Evolutionary conservation across 1,284 basidiomycete genomes (phyloP), one percentile per base, ranked within the genome.

Genomic region (Takashimella koratensis): DNA sequence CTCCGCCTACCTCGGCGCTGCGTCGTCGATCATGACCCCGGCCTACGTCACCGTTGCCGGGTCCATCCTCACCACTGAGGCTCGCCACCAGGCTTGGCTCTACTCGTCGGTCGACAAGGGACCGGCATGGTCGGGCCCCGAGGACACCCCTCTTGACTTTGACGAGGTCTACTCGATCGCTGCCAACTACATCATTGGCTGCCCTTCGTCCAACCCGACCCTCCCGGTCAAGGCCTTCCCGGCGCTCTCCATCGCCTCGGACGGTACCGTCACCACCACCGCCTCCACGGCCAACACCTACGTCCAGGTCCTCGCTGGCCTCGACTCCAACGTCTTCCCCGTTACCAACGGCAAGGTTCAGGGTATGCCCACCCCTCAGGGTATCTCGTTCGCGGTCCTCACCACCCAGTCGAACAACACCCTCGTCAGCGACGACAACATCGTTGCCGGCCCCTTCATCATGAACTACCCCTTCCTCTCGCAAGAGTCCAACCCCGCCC

Each of bases 1-100:
- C 30, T 36, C 63, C 45, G 62, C 63, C 42, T 67, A 69, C 64
- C 50, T 73, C 30, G 64, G 69, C 51, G 81, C 83, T 24, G 88
- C 88, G 45, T 88, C 81, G 6, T 84, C 84, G 23, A 91, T 92
- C 74, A 70, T 89, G 68, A 87, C 88, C 30, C 80, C 88, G 30
- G 62, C 62, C 40, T 67, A 69, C 63, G 52, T 73, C 30, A 65
- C 70, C 51, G 81, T 84, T 25, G 88, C 88, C 46, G 88, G 81
- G 6, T 84, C 84, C 24, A 91, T 92, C 74, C 71, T 89, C 69
- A 87, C 89, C 36, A 80, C 88, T 36, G 30, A 36, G 30, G 30
- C 30, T 8, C 30, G 30, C 16, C 24, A 19, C 16, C 51, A 57
- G 21, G 70, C 77, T 0, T 85, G 82, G 82, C 73, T 84, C 25